A percentile compares a stretch with the other conserved stretches of the same genome.
phyloP scores from a whole-genome alignment of 116 monocot genomes.

The Posidonia oceanica region DNA sequence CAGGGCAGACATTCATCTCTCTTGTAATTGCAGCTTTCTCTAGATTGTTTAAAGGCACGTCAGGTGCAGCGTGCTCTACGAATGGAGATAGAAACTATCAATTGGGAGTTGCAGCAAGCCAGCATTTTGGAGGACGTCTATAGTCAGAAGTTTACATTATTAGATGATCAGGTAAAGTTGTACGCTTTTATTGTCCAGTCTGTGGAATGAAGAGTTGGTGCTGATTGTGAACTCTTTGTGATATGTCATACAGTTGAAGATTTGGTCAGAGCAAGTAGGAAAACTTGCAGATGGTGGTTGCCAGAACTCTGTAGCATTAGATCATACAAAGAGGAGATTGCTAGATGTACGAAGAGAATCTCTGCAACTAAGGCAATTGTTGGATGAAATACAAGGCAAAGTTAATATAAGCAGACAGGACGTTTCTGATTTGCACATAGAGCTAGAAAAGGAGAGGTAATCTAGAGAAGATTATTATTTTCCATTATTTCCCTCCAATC shows the following conservation, averaged over 20 bases:
- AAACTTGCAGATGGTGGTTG: conserved; percentile 52
- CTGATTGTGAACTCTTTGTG: neutral
- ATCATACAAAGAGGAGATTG: conserved; percentile 40
- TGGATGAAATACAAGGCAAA: conserved; percentile 37
- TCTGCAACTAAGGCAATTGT: conserved; percentile 26
- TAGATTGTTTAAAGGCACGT: conserved; percentile 52
- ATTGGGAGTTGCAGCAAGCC: conserved; percentile 42
- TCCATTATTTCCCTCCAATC: neutral
- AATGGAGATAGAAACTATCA: conserved; percentile 38
- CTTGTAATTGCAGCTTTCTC: conserved; percentile 39
- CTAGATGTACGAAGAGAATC: conserved; percentile 42
- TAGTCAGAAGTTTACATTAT: conserved; percentile 26
- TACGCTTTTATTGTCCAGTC: neutral
- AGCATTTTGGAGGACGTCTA: conserved; percentile 44
- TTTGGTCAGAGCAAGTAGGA: conserved; percentile 55
- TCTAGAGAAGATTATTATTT: neutral
- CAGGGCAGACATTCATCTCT: too few species aligned
- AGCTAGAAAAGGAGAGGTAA: conserved; percentile 85
- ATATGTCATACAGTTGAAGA: conserved; percentile 30
- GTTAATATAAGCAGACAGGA: conserved; percentile 34
- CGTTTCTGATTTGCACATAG: conserved; percentile 48
- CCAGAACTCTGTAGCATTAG: conserved; percentile 34
- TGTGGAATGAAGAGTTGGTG: neutral
- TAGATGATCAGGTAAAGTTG: conserved; percentile 57
- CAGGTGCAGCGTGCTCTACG: conserved; percentile 42